Conservation (phyloP, 331 rosid genomes). For the Quercus tomentella region DNA sequence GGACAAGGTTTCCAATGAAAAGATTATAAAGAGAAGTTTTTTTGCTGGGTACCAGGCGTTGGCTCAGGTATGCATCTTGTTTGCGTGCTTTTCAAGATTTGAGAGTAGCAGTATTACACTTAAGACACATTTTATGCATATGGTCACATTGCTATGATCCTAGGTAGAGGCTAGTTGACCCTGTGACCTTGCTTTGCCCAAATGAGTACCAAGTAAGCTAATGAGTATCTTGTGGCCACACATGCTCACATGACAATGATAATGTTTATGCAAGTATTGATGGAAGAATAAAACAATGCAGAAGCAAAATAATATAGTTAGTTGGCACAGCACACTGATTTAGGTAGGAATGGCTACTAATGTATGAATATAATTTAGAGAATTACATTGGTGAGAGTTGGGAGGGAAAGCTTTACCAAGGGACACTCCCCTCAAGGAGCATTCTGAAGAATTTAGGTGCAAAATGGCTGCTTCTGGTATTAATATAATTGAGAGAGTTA, state of each 20-base stretch:
- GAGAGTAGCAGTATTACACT: conserved; percentile 10
- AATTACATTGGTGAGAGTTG: neutral
- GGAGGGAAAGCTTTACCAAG: neutral
- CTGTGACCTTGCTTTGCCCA: neutral
- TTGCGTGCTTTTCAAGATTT: conserved; percentile 13
- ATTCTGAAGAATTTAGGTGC: neutral
- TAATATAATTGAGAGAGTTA: neutral
- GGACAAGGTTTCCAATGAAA: conserved; percentile 52
- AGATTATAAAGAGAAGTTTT: conserved; percentile 71
- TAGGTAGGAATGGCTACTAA: neutral
- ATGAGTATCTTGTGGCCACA: neutral
- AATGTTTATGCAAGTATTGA: neutral
- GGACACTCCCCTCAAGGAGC: neutral
- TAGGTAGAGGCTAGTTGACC: neutral
- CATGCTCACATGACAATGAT: neutral
- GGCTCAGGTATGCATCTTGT: conserved; percentile 66
- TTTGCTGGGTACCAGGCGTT: conserved; percentile 96
- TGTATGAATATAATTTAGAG: neutral
- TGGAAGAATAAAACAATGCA: neutral
- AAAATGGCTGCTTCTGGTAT: neutral
- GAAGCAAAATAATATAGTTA: neutral
- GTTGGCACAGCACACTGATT: neutral
- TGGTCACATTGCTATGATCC: neutral
- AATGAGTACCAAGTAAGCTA: neutral
- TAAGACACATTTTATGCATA: neutral